These are phyloP conservation scores for Dipodascus albidus DNA, from an alignment of 805 yeast genomes.

Conservation along the genomic window DNA sequence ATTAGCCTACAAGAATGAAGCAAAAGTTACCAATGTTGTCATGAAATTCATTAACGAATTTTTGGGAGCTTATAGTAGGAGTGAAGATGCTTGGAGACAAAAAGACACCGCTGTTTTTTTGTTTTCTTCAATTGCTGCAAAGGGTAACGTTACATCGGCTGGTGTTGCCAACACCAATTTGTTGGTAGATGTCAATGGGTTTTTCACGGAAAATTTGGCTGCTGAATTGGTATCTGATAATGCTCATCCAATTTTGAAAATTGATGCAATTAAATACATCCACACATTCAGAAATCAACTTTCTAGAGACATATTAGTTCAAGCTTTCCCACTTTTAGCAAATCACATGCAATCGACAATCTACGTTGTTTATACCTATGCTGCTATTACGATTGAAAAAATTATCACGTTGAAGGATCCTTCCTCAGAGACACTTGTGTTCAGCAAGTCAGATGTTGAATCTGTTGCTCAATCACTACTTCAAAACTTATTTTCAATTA, in stretches of 20 bases:
- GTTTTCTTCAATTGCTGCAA: slow-evolving; percentile 82
- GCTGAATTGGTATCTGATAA: slow-evolving; percentile 54
- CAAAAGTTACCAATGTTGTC: slow-evolving; percentile 61
- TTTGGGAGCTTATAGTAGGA: slow-evolving; percentile 37
- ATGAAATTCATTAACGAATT: slow-evolving; percentile 61
- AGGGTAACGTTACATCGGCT: slow-evolving; percentile 73
- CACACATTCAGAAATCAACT: slow-evolving; percentile 86
- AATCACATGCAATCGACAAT: slow-evolving; percentile 52
- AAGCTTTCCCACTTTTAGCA: slow-evolving; percentile 70
- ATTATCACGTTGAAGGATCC: slow-evolving; percentile 64
- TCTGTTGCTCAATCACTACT: slow-evolving; percentile 52
- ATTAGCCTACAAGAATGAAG: slow-evolving; percentile 67
- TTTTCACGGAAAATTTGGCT: slow-evolving; percentile 72
- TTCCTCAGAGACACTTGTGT: slow-evolving; percentile 35
- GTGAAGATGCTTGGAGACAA: slow-evolving; percentile 57
- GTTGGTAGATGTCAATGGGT: slow-evolving; percentile 74
- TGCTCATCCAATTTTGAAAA: slow-evolving; percentile 68
- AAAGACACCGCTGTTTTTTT: slow-evolving; percentile 82
- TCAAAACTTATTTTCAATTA: slow-evolving; percentile 52
- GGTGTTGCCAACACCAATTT: slow-evolving; percentile 84
- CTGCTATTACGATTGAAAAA: slow-evolving; percentile 87
- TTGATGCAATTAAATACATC: slow-evolving; percentile 88
- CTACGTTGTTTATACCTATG: slow-evolving; percentile 82
- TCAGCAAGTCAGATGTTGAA: slow-evolving; percentile 61
- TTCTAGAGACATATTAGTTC: slow-evolving; percentile 69